phyloP scores from a whole-genome alignment of 2,329 filamentous ascomycete species.

The Exophiala spinifera region DNA sequence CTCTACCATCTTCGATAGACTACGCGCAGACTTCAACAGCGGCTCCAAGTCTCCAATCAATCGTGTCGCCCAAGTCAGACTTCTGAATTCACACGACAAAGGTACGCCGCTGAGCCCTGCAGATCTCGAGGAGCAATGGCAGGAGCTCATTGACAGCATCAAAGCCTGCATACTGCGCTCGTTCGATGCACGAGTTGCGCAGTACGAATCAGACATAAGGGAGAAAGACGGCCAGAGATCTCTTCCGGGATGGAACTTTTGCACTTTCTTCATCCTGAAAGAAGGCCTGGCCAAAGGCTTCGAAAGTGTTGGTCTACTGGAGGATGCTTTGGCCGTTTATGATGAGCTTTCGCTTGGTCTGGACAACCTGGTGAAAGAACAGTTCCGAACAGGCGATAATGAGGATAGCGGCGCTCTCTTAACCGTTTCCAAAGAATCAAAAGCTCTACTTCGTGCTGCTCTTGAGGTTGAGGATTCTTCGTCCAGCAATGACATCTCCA shows the following conservation, averaged over 20 bases:
- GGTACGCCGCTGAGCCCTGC: conserved; percentile 61
- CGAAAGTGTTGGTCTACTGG: conserved; percentile 91
- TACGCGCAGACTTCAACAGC: conserved; percentile 85
- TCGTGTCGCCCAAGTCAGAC: conserved; percentile 78
- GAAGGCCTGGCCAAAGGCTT: conserved; percentile 91
- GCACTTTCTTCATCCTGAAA: conserved; percentile 97
- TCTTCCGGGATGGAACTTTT: conserved; percentile 97
- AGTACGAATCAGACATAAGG: conserved; percentile 96
- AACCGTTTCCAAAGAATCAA: conserved; percentile 69
- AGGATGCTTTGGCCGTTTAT: conserved; percentile 91
- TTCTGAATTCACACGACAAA: conserved; percentile 42
- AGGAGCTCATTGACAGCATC: conserved; percentile 78
- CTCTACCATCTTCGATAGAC: conserved; percentile 81
- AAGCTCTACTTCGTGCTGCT: conserved; percentile 55
- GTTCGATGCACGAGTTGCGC: conserved; percentile 84
- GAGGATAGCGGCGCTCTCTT: conserved; percentile 72
- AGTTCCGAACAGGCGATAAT: conserved; percentile 58
- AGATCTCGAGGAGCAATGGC: conserved; percentile 78
- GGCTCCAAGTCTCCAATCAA: conserved; percentile 70
- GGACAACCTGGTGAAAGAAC: conserved; percentile 76
- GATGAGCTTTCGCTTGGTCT: conserved; percentile 88
- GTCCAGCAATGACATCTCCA: conserved; percentile 27
- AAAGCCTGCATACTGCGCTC: conserved; percentile 83
- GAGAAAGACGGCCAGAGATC: conserved; percentile 85
- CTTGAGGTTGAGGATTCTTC: conserved; percentile 32